Conservation (phyloP, 345 rosid genomes). For the Lepidium africanum region DNA sequence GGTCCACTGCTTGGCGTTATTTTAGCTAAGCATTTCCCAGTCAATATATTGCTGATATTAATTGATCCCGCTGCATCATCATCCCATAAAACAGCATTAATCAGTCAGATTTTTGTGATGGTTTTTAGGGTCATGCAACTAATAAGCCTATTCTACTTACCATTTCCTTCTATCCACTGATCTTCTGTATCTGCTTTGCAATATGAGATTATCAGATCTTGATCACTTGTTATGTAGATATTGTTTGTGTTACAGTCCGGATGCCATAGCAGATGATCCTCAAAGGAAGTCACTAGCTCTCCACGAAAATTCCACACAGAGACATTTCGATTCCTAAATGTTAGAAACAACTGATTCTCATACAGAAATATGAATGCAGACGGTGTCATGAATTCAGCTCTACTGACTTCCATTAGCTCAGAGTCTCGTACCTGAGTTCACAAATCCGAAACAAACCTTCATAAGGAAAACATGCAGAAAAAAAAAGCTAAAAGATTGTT, state of each 20-base stretch:
- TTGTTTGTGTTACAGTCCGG: constrained; percentile 97
- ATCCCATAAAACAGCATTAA: neutral
- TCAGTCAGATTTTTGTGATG: neutral
- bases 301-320: constrained; percentile 96
- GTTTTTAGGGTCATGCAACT: neutral
- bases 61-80: constrained; percentile 67
- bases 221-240: constrained; percentile 93
- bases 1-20: constrained; percentile 56
- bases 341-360: constrained; percentile 90
- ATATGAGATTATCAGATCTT: constrained; percentile 94
- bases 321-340: constrained; percentile 79
- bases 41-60: constrained; percentile 85
- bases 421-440: constrained; percentile 63
- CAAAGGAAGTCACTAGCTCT: constrained; percentile 95
- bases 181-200: constrained; percentile 95
- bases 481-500: neutral
- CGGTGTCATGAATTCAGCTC: constrained; percentile 82
- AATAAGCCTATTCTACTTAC: constrained; percentile 32
- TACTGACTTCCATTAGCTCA: constrained; percentile 74
- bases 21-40: constrained; percentile 92
- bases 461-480: neutral
- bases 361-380: constrained; percentile 92
- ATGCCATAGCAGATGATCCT: constrained; percentile 94
- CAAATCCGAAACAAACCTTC: neutral
- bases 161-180: constrained; percentile 82